phyloP scores from a whole-genome alignment of 2,329 filamentous ascomycete species.

The Claviceps arundinis region DNA sequence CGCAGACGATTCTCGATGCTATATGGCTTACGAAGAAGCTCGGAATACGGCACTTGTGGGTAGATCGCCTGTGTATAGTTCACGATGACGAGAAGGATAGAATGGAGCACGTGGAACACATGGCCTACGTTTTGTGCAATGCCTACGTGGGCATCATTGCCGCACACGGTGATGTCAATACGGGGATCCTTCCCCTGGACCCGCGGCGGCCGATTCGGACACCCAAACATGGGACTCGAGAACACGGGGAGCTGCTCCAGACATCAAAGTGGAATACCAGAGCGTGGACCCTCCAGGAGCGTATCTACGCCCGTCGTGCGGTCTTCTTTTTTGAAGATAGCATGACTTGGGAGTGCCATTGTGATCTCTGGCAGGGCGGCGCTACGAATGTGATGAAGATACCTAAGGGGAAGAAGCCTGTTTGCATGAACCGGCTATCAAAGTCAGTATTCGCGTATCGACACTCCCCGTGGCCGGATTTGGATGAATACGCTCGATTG shows the following conservation, averaged over 20 bases:
- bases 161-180: conserved; percentile 25
- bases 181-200: conserved; percentile 24
- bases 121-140: conserved; percentile 32
- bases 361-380: conserved; percentile 27
- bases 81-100: conserved; percentile 29
- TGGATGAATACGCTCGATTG: conserved; percentile 31
- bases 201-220: conserved; percentile 18
- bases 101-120: conserved; percentile 27
- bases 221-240: conserved; percentile 13
- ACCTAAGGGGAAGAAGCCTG: conserved; percentile 17
- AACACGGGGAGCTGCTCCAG: conserved; percentile 26
- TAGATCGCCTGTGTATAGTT: conserved; percentile 31
- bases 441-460: conserved; percentile 23
- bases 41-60: conserved; percentile 30
- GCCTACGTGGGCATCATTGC: conserved; percentile 32
- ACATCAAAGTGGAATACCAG: conserved; percentile 26
- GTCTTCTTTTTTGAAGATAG: conserved; percentile 30
- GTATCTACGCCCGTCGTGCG: conserved; percentile 27
- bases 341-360: conserved; percentile 33
- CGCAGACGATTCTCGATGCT: conserved; percentile 29
- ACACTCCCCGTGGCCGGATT: conserved; percentile 30
- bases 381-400: conserved; percentile 18
- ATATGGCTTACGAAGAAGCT: conserved; percentile 31
- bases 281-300: conserved; percentile 31
- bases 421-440: conserved; percentile 20